Percentiles rank a stretch among this genome's conserved stretches.
phyloP scores from a whole-genome alignment of 2,329 filamentous ascomycete species.

The Aureobasidium namibiae region DNA sequence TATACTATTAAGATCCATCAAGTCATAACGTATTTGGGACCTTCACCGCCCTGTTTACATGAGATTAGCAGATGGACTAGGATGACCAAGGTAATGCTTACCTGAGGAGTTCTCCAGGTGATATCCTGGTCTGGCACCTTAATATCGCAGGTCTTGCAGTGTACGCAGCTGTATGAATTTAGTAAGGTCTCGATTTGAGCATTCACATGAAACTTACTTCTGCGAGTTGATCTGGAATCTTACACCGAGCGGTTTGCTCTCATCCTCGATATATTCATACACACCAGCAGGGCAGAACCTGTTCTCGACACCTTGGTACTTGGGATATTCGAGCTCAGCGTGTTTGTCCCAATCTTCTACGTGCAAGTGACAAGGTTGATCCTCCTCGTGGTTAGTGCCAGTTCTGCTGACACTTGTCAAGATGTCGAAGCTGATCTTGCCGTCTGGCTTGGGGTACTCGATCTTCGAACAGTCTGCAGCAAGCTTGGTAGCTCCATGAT shows the following conservation, averaged over 20 bases:
- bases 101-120: conserved; percentile 81
- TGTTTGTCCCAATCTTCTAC: conserved; percentile 94
- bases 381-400: conserved; percentile 97
- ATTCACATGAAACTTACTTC: conserved; percentile 58
- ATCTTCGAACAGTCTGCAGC: conserved; percentile 80
- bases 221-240: conserved; percentile 96
- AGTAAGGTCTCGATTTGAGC: conserved; percentile 17
- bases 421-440: conserved; percentile 91
- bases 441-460: conserved; percentile 93
- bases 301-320: conserved; percentile 88
- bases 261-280: conserved; percentile 95
- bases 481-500: conserved; percentile 69
- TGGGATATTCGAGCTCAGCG: conserved; percentile 71
- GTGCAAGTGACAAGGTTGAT: conserved; percentile 92
- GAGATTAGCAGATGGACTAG: not conserved
- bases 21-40: conserved; percentile 58
- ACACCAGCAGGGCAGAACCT: conserved; percentile 95
- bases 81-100: not conserved
- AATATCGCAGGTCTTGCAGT: conserved; percentile 99
- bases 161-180: conserved; percentile 65
- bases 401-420: conserved; percentile 90
- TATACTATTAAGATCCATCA: conserved; percentile 10
- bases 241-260: conserved; percentile 76
- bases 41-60: conserved; percentile 53
- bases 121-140: conserved; percentile 96